Conservation (phyloP, 2,329 filamentous ascomycete genomes). For the Bipolaris gigantea region DNA sequence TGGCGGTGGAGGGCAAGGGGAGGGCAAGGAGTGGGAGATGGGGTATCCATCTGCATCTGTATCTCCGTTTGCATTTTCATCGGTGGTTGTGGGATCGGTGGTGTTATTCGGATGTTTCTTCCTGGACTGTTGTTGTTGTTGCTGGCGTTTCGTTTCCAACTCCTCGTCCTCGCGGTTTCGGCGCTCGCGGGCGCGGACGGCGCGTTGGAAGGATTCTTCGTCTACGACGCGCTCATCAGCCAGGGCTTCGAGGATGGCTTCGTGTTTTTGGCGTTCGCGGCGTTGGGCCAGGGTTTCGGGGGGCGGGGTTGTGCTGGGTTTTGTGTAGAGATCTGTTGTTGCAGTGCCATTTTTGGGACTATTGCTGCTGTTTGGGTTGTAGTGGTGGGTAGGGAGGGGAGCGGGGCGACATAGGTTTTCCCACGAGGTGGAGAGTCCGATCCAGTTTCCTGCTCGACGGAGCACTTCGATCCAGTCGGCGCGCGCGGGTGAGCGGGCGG, state of each 20-base stretch:
- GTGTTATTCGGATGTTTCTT: too few species aligned
- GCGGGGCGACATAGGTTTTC: constrained; percentile 66
- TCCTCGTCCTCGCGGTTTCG: constrained; percentile 60
- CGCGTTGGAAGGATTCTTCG: constrained; percentile 65
- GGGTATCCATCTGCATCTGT: not conserved
- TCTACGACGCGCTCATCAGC: constrained; percentile 70
- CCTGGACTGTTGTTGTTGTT: not conserved
- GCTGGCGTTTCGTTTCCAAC: constrained; percentile 30
- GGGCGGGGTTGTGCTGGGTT: not conserved
- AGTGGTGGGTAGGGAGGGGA: constrained; percentile 43
- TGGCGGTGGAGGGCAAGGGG: not conserved
- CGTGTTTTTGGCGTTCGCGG: constrained; percentile 62
- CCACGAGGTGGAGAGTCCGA: constrained; percentile 67
- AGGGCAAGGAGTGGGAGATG: not conserved
- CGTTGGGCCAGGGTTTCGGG: constrained; percentile 57
- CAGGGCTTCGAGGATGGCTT: constrained; percentile 68
- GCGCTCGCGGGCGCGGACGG: constrained; percentile 63
- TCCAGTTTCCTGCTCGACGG: constrained; percentile 68
- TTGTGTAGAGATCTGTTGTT: not conserved
- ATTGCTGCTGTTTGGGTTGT: not conserved
- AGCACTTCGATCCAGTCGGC: constrained; percentile 81
- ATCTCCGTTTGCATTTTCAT: not conserved
- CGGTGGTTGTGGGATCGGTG: not conserved
- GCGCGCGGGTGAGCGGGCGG: constrained; percentile 69
- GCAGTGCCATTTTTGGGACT: not conserved